Conservation (phyloP, 106 monocot species). For the Platanthera guangdongensis region DNA sequence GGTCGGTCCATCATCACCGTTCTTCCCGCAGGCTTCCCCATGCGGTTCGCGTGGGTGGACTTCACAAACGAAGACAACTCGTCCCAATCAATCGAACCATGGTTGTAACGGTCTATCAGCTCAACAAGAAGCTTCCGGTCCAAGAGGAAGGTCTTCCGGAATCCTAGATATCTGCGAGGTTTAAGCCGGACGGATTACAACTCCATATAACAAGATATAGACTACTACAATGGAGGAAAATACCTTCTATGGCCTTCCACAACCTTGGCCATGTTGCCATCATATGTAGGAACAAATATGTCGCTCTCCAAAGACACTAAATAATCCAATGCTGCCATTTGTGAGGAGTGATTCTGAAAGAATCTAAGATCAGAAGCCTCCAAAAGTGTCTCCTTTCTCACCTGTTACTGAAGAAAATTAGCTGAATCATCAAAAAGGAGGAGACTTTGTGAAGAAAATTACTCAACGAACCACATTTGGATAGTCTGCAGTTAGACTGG, state of each 20-base stretch:
- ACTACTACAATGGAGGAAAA: background rate
- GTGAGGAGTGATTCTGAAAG: conserved; percentile 89
- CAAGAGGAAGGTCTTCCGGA: conserved; percentile 58
- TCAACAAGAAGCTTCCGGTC: conserved; percentile 64
- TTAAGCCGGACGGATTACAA: background rate
- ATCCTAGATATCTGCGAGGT: conserved; percentile 58
- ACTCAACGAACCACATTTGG: conserved; percentile 65
- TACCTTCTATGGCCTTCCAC: conserved; percentile 97
- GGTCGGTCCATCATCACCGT: conserved; percentile 63
- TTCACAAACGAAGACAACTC: conserved; percentile 70
- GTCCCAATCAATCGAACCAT: conserved; percentile 58
- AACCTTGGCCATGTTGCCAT: conserved; percentile 94
- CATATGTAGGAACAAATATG: conserved; percentile 87
- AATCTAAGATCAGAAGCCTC: conserved; percentile 63
- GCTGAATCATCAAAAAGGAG: background rate
- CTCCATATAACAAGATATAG: background rate
- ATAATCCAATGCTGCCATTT: conserved; percentile 97
- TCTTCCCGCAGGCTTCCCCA: conserved; percentile 54
- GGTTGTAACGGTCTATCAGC: conserved; percentile 54
- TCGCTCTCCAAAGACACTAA: conserved; percentile 79
- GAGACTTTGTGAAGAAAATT: background rate
- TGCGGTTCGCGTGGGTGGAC: conserved; percentile 48
- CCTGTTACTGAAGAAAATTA: conserved; percentile 25
- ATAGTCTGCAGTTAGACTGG: conserved; percentile 46
- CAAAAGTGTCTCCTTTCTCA: conserved; percentile 82